phyloP scores from a whole-genome alignment of 352 stramenopile species.

The Globisporangium splendens region DNA sequence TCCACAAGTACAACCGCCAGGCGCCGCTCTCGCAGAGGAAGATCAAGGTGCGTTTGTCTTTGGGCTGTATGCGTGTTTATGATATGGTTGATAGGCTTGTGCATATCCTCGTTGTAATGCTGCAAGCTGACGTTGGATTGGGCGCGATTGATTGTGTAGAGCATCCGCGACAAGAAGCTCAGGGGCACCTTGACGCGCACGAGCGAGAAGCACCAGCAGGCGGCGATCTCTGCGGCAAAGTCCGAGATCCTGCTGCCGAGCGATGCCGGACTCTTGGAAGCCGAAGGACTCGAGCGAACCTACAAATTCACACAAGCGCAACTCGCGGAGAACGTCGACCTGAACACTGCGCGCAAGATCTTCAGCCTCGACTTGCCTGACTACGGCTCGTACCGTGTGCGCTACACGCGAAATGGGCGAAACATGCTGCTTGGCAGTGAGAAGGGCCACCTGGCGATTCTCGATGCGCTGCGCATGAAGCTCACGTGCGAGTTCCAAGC shows the following conservation, averaged over 20 bases:
- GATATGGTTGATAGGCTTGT: neutral
- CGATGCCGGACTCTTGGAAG: conserved; percentile 85
- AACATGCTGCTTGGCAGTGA: conserved; percentile 92
- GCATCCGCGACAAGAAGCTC: conserved; percentile 89
- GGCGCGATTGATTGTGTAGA: conserved; percentile 12
- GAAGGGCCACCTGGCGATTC: conserved; percentile 93
- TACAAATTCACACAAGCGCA: conserved; percentile 94
- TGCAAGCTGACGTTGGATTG: neutral
- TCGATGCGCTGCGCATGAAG: conserved; percentile 92
- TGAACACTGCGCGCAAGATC: conserved; percentile 94
- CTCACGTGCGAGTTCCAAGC: conserved; percentile 93
- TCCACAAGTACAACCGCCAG: conserved; percentile 71
- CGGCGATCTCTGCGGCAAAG: conserved; percentile 82
- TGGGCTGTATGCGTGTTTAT: neutral
- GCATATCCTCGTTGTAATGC: neutral
- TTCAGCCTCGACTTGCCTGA: conserved; percentile 92
- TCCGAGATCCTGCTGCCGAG: conserved; percentile 90
- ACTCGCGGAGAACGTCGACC: conserved; percentile 83
- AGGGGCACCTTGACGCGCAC: conserved; percentile 61
- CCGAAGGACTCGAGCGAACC: conserved; percentile 96
- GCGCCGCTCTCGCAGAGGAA: conserved; percentile 51
- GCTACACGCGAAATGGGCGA: conserved; percentile 95
- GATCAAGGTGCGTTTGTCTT: conserved; percentile 32
- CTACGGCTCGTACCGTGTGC: conserved; percentile 92
- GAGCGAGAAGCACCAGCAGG: conserved; percentile 81